phyloP scores from a whole-genome alignment of 2,329 filamentous ascomycete species.

The Monosporascus sp. region DNA sequence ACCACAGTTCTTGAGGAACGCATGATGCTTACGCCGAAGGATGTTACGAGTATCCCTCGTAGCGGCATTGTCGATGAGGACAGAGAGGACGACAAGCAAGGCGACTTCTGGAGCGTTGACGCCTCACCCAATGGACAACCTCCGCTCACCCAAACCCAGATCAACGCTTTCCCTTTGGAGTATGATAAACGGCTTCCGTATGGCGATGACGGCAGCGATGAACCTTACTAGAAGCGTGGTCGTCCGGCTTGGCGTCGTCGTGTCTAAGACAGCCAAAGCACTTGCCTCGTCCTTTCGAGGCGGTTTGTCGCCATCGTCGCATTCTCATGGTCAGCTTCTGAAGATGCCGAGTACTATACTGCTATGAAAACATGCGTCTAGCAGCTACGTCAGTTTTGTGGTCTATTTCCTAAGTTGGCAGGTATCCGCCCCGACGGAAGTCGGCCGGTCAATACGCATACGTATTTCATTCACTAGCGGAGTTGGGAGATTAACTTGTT shows the following conservation, averaged over 20 bases:
- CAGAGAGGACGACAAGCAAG: slow-evolving; percentile 8
- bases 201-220: slow-evolving; percentile 22
- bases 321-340: too few relatives aligned
- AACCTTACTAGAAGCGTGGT: slow-evolving; percentile 9
- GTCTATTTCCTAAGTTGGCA: too few relatives aligned
- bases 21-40: slow-evolving; percentile 9
- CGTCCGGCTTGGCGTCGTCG: not conserved
- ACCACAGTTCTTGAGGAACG: slow-evolving; percentile 24
- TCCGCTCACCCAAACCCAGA: slow-evolving; percentile 12
- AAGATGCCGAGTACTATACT: too few relatives aligned
- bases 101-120: slow-evolving; percentile 14
- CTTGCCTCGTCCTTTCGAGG: too few relatives aligned
- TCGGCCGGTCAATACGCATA: too few relatives aligned
- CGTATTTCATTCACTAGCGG: too few relatives aligned
- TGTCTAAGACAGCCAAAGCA: too few relatives aligned
- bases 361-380: too few relatives aligned
- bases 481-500: too few relatives aligned
- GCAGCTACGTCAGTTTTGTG: not conserved
- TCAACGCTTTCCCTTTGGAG: slow-evolving; percentile 13
- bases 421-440: too few relatives aligned
- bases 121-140: slow-evolving; percentile 18
- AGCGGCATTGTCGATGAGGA: slow-evolving; percentile 25
- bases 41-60: slow-evolving; percentile 9
- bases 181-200: slow-evolving; percentile 8
- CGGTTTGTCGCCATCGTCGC: too few relatives aligned